phyloP scores from a whole-genome alignment of 345 rosid genomes.

The Schrenkiella parvula region DNA sequence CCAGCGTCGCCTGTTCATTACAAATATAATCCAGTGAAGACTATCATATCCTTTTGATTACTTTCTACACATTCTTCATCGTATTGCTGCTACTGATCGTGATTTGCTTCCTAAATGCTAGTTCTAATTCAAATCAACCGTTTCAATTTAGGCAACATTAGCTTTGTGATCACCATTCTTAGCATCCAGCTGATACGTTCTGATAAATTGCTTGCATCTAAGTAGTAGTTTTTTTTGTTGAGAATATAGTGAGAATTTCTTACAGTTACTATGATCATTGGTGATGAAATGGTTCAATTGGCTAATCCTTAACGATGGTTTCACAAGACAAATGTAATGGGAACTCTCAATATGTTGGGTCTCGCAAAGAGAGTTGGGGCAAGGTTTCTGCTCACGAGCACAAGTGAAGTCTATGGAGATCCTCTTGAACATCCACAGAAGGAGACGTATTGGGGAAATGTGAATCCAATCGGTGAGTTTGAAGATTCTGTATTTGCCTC shows the following conservation, averaged over 20 bases:
- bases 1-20: constrained; percentile 99
- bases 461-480: constrained; percentile 83
- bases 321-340: constrained; percentile 99
- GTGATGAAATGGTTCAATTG: constrained; percentile 24
- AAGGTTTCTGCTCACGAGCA: constrained; percentile 89
- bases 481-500: background rate
- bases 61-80: background rate
- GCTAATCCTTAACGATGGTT: constrained; percentile 50
- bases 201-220: background rate
- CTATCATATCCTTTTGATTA: constrained; percentile 74
- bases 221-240: too few species aligned
- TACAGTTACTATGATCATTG: constrained; percentile 37
- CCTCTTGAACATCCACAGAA: constrained; percentile 99
- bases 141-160: background rate
- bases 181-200: background rate
- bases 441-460: constrained; percentile 98
- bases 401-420: constrained; percentile 99
- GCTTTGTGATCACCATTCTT: background rate
- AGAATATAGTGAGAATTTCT: too few species aligned
- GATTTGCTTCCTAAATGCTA: background rate
- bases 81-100: background rate
- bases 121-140: background rate
- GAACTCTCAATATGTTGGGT: constrained; percentile 96
- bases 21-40: constrained; percentile 94
- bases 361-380: constrained; percentile 99